Evolutionary conservation across 768 basidiomycete genomes (phyloP), one percentile per base, ranked within the genome.

Genomic region (Mycena vitilis): DNA sequence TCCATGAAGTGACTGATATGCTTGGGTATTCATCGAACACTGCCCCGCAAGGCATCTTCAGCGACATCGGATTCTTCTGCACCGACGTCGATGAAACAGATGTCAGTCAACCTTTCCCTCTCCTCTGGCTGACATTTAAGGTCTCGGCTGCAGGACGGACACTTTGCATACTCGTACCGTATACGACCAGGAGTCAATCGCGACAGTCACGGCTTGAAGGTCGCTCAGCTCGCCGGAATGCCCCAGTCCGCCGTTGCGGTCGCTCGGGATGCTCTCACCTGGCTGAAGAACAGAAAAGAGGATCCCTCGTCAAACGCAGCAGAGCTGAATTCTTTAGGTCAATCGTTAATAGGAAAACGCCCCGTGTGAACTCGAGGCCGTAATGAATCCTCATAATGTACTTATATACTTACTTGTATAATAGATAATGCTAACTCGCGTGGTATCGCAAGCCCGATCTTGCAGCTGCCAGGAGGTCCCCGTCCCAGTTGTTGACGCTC

Each of bases 1-100:
- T 98, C 75, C 96, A 99, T 77, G 96, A 98, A 76, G 80, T 99
- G 23, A 90, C 93, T 2, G 89, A 93, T 67, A 89, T 98, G 87
- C 82, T 99, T 22, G 89, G 91, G 0, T 89, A 89, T 73, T 78
- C 80, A 37, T 77, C 85, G 25, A 78, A 82, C 64, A 75, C 82
- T 59, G 76, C 70, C 55, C 85, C 84, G 9, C 71, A 77, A 61
- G 87, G 84, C 15, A 72, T 83, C 12, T 93, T 92, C 79, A 70
- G 78, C 8, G 86, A 85, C 9, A 87, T 97, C 25, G 86, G 86
- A 5, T 98, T 97, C 80, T 96, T 90, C 83, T 97, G 95, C 77
- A 98, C 94, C 0, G 91, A 94, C 72, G 88, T 98, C 1, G 88
- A 93, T 68, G 93, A 96, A 75, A 85, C 85, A 2, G 85, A 86